Evolutionary conservation across 2,329 filamentous ascomycete genomes (phyloP).

Genomic region (Ceratocystis papillata): DNA sequence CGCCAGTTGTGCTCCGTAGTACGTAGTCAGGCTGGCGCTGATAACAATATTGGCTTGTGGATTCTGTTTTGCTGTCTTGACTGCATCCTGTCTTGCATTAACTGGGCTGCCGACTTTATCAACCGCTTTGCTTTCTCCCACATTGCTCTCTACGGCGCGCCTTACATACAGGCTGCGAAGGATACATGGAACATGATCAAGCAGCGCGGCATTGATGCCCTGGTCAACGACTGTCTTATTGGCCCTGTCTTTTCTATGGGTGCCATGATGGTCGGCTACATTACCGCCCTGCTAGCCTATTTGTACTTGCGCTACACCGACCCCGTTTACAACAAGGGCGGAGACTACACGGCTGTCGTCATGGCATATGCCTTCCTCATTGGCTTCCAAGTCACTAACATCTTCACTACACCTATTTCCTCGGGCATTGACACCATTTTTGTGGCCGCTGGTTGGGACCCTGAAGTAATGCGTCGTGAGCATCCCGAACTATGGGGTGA

Average conservation of each 20-base stretch:
- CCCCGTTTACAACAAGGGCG: constrained; percentile 61
- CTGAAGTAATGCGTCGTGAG: constrained; percentile 63
- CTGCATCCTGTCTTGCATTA: constrained; percentile 64
- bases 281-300: constrained; percentile 70
- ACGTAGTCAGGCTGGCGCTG: constrained; percentile 48
- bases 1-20: constrained; percentile 75
- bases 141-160: constrained; percentile 84
- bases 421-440: constrained; percentile 91
- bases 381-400: constrained; percentile 76
- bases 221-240: constrained; percentile 80
- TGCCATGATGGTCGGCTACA: constrained; percentile 71
- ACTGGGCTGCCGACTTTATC: constrained; percentile 80
- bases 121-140: constrained; percentile 90
- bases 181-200: constrained; percentile 88
- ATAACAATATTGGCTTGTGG: constrained; percentile 52
- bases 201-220: constrained; percentile 77
- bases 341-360: constrained; percentile 62
- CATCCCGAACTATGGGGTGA: constrained; percentile 71
- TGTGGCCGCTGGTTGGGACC: constrained; percentile 61
- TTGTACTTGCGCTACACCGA: constrained; percentile 75
- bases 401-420: constrained; percentile 78
- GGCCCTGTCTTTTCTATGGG: constrained; percentile 66
- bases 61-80: constrained; percentile 64
- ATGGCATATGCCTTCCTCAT: constrained; percentile 82
- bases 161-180: constrained; percentile 77